Evolutionary conservation across 2,329 filamentous ascomycete genomes (phyloP).

Genomic region (Trichoderma citrinoviride): DNA sequence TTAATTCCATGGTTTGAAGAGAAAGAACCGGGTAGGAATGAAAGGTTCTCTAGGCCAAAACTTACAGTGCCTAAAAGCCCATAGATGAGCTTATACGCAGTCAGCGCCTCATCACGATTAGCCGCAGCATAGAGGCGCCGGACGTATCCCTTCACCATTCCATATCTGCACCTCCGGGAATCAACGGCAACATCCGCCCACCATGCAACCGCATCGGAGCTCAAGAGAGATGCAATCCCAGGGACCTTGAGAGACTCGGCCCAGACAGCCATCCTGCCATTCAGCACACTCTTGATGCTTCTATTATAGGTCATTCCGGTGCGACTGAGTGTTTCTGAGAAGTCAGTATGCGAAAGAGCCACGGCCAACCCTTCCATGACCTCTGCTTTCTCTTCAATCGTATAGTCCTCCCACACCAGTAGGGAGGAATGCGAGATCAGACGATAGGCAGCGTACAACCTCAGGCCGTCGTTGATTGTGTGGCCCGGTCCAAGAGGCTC

Average conservation of each 20-base stretch:
- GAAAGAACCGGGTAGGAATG: too few relatives aligned
- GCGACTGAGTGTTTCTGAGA: slow-evolving; percentile 24
- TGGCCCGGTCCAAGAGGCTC: neutral
- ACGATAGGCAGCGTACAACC: slow-evolving; percentile 23
- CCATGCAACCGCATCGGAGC: slow-evolving; percentile 23
- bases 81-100: slow-evolving; percentile 22
- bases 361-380: slow-evolving; percentile 28
- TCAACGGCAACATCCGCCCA: slow-evolving; percentile 26
- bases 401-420: slow-evolving; percentile 25
- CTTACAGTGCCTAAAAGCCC: slow-evolving; percentile 23
- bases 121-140: slow-evolving; percentile 23
- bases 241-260: slow-evolving; percentile 22
- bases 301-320: neutral
- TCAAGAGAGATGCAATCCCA: slow-evolving; percentile 15
- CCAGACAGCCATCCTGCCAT: slow-evolving; percentile 24
- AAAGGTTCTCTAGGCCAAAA: neutral
- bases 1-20: neutral
- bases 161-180: slow-evolving; percentile 24
- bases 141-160: slow-evolving; percentile 25
- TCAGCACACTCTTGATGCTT: slow-evolving; percentile 2
- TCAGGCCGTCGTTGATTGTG: neutral
- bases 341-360: slow-evolving; percentile 23
- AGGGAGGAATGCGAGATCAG: slow-evolving; percentile 25
- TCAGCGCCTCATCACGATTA: slow-evolving; percentile 10
- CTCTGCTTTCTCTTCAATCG: slow-evolving; percentile 23